A percentile compares a stretch with the other conserved stretches of the same genome.
Evolutionary conservation across 2,329 filamentous ascomycete genomes (phyloP).

Genomic region (Verticillium nonalfalfae): DNA sequence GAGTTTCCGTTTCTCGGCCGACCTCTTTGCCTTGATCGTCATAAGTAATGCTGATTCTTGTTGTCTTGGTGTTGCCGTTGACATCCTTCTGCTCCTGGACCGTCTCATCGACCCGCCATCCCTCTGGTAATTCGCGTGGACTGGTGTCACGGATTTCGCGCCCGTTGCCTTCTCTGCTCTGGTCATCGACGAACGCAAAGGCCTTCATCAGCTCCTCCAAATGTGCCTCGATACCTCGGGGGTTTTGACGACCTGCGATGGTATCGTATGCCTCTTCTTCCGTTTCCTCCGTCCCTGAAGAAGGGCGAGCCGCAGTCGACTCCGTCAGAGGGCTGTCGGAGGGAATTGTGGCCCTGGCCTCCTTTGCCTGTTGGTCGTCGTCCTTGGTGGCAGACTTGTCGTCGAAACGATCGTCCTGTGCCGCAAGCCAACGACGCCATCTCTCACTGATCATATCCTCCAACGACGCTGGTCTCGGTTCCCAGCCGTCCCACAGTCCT

Average conservation of each 20-base stretch:
- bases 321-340: neutral
- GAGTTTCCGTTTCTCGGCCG: conserved; percentile 7
- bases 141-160: neutral
- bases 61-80: conserved; percentile 9
- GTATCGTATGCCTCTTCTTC: neutral
- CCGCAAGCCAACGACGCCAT: conserved; percentile 10
- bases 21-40: conserved; percentile 11
- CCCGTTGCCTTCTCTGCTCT: neutral
- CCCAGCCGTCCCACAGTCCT: conserved; percentile 13
- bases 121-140: conserved; percentile 2
- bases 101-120: conserved; percentile 9
- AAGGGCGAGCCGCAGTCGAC: too few species aligned
- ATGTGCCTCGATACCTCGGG: neutral
- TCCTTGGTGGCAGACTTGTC: neutral
- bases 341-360: neutral
- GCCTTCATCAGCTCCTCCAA: neutral
- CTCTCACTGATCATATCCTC: conserved; percentile 8
- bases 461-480: conserved; percentile 7
- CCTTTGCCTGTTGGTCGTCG: neutral
- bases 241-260: neutral
- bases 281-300: neutral
- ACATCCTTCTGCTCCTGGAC: conserved; percentile 7
- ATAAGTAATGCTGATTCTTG: conserved; percentile 9
- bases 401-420: conserved; percentile 8
- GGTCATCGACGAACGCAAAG: neutral